These are phyloP conservation scores for Musa itinerans DNA, from an alignment of 176 grass and related monocot genomes.

Conservation along the genomic window DNA sequence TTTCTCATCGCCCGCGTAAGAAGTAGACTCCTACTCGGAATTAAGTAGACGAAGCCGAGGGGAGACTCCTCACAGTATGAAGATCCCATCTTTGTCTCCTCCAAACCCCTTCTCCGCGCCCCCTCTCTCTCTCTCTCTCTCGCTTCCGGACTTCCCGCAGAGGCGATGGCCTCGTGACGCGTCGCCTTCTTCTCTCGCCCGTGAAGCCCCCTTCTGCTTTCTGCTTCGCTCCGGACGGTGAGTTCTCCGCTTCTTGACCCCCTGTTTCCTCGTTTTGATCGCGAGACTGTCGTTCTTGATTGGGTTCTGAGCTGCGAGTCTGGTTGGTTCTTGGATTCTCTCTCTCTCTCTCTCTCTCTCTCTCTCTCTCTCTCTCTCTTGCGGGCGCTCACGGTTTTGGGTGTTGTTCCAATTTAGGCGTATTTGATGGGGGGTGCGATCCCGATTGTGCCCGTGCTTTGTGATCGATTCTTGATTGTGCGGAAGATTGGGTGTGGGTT, in stretches of 20 bases:
- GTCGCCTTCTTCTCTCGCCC: conserved; percentile 10
- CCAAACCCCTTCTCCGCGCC: conserved; percentile 8
- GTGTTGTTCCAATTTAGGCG: background rate
- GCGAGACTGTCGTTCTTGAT: background rate
- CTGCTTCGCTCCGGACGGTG: background rate
- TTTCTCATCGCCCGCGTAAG: background rate
- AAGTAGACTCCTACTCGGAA: conserved; percentile 12
- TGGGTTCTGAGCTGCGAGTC: background rate
- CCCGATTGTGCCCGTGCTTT: background rate
- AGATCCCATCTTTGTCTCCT: conserved; percentile 26
- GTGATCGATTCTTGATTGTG: background rate
- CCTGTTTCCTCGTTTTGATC: background rate
- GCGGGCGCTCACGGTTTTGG: background rate
- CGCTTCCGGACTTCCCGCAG: background rate
- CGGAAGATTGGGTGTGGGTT: background rate
- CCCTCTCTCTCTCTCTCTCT: conserved; percentile 13
- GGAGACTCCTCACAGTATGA: conserved; percentile 17
- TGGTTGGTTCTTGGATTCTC: background rate
- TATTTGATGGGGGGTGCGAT: background rate
- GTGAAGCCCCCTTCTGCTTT: background rate
- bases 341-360: too few species aligned
- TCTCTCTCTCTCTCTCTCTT: background rate
- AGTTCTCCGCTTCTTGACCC: background rate
- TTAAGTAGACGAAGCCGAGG: background rate
- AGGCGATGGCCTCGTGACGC: conserved; percentile 6